Evolutionary conservation across 2,329 filamentous ascomycete genomes (phyloP).

Genomic region (Escovopsis weberi): DNA sequence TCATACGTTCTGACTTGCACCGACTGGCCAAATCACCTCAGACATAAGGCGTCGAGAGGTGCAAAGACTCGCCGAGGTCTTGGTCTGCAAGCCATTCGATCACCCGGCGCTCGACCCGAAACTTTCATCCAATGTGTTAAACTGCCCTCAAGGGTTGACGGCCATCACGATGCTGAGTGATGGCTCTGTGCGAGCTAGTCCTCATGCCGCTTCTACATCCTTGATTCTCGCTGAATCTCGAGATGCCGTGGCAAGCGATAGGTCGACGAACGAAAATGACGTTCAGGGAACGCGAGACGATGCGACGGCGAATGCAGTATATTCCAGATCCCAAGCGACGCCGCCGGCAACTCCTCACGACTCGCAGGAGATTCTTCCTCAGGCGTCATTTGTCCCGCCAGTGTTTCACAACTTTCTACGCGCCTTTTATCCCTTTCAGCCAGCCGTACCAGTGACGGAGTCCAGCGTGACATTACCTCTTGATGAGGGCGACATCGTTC

Average conservation of each 20-base stretch:
- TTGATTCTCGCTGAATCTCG: slow-evolving; percentile 35
- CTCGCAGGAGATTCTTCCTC: slow-evolving; percentile 43
- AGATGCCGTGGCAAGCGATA: slow-evolving; percentile 15
- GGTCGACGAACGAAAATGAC: slow-evolving; percentile 12
- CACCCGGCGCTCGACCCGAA: no score
- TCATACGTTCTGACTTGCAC: no score
- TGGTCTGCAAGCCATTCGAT: no score
- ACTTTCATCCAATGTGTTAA: slow-evolving; percentile 16
- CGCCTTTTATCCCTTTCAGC: slow-evolving; percentile 86
- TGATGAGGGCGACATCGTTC: slow-evolving; percentile 77
- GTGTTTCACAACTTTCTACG: slow-evolving; percentile 90
- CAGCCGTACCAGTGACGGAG: slow-evolving; percentile 60
- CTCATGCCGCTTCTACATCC: slow-evolving; percentile 49
- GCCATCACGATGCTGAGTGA: slow-evolving; percentile 24
- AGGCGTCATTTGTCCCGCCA: slow-evolving; percentile 34
- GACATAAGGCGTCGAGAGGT: no score
- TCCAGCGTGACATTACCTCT: slow-evolving; percentile 80
- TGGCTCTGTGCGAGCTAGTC: slow-evolving; percentile 38
- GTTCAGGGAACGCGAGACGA: slow-evolving; percentile 19
- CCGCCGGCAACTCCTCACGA: slow-evolving; percentile 62
- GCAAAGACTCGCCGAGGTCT: no score
- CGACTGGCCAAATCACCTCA: no score
- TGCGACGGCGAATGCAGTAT: slow-evolving; percentile 10
- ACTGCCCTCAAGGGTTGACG: slow-evolving; percentile 11
- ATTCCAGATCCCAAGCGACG: slow-evolving; percentile 50